Evolutionary conservation across 192 early-diverging fungal genomes (phyloP), one percentile per base, ranked within the genome.

Genomic region (Dispira parvispora): DNA sequence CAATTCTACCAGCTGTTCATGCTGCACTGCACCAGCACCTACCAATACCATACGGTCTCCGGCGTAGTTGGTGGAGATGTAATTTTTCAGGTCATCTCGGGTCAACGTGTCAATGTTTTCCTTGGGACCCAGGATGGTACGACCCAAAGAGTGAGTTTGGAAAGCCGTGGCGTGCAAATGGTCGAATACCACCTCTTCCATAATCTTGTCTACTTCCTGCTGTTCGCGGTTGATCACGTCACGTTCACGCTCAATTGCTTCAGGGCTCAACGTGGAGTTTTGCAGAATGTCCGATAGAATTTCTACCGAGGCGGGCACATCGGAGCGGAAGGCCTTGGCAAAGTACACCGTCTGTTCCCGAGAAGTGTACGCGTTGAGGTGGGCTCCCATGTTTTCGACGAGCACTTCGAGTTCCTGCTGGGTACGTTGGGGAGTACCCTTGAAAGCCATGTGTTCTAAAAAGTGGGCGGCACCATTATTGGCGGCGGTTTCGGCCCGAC

Each of bases 301-400:
- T 64, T 92, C 95, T 45, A 96, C 92, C n/a, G 91, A 83, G 63
- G 80, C 74, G 27, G 84, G 78, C 46, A 93, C 86, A 69, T 98
- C 93, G 61, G 83, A 72, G 67, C 86, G 83, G 63, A 98, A 82
- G 42, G 92, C 78, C 74, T 96, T 96, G 63, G 95, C 95, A 69
- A 94, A 96, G 82, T 96, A 98, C 53, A 94, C 94, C 38, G 92
- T 96, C 76, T 98, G 95, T 73, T 98, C 95, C 64, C 95, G 85
- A 26, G 95, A 97, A 42, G 95, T 98, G 76, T 98, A 98, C 53
- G 95, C 95, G 75, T 96, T 97, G 69, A 98, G 76, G 73, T 97
- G 92, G 46, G 88, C 92, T 53, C 95, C 95, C 81, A 98, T 92
- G 82, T 96, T 96, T 74, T 98, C 95, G 63, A 98, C 94, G 71